Conservation (phyloP, 352 stramenopile species). For the Elongisporangium undulatum region DNA sequence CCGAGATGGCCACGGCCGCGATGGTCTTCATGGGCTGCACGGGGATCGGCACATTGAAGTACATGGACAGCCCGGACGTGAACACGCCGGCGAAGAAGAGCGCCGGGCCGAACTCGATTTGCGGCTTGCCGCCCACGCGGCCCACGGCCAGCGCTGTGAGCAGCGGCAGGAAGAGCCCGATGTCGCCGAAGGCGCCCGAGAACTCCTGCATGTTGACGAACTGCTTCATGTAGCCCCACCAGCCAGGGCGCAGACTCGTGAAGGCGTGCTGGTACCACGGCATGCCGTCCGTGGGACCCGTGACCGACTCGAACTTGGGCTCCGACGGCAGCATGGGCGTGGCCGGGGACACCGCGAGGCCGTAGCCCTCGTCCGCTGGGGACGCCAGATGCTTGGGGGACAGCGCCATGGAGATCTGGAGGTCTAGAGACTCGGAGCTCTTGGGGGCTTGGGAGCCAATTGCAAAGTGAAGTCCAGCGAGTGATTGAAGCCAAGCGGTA, state of each 20-base stretch:
- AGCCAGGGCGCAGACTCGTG: constrained; percentile 49
- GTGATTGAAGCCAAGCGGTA: not conserved
- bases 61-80: constrained; percentile 79
- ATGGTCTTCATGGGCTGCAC: constrained; percentile 96
- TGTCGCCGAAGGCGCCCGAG: constrained; percentile 90
- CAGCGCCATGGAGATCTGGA: not conserved
- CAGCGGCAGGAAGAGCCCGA: constrained; percentile 93
- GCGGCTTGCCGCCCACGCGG: constrained; percentile 50
- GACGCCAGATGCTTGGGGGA: not conserved
- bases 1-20: constrained; percentile 84
- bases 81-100: constrained; percentile 91
- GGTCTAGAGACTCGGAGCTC: not conserved
- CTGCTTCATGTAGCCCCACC: constrained; percentile 50
- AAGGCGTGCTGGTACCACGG: constrained; percentile 46
- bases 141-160: constrained; percentile 87
- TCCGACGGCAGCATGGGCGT: constrained; percentile 33
- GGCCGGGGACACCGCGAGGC: constrained; percentile 2
- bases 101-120: constrained; percentile 86
- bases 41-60: constrained; percentile 92
- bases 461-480: not conserved
- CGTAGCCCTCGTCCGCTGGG: constrained; percentile 4
- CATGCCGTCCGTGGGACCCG: constrained; percentile 37
- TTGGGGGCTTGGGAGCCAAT: not conserved
- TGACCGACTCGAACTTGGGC: constrained; percentile 34
- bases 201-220: constrained; percentile 77